phyloP scores from a whole-genome alignment of 306 rosid genomes.

The Prunus kanzakura region DNA sequence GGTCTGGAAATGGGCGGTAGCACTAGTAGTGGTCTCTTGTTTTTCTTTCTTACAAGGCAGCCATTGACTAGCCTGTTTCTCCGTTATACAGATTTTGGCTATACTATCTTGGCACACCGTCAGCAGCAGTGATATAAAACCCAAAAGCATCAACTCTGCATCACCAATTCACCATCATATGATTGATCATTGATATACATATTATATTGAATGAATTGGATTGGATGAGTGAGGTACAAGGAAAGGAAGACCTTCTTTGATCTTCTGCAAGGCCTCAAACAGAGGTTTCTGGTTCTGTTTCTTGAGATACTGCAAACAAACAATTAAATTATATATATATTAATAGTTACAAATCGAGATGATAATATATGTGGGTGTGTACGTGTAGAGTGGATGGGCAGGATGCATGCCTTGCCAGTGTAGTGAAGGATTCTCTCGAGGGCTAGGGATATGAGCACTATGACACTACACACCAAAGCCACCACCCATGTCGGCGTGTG shows the following conservation, averaged over 20 bases:
- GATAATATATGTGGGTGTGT: no score
- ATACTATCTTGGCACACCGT: slow-evolving; percentile 27
- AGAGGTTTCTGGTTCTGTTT: slow-evolving; percentile 38
- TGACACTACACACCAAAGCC: slow-evolving; percentile 31
- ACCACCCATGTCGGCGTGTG: slow-evolving; percentile 41
- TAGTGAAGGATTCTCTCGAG: slow-evolving; percentile 28
- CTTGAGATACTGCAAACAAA: slow-evolving; percentile 27
- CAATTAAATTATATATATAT: neutral
- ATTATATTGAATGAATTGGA: neutral
- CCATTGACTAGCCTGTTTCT: slow-evolving; percentile 25
- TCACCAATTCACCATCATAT: neutral
- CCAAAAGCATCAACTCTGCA: slow-evolving; percentile 40
- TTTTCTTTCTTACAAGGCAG: slow-evolving; percentile 23
- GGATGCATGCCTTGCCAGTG: slow-evolving; percentile 28
- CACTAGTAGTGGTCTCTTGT: neutral
- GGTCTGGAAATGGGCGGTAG: slow-evolving; percentile 25
- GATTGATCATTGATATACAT: neutral
- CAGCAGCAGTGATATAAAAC: slow-evolving; percentile 36
- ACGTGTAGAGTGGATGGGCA: no score
- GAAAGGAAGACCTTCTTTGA: slow-evolving; percentile 33
- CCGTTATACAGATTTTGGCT: slow-evolving; percentile 23
- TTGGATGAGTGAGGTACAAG: no score
- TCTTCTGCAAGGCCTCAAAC: slow-evolving; percentile 32
- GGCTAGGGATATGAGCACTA: slow-evolving; percentile 27
- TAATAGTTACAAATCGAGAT: no score